phyloP scores from a whole-genome alignment of 2,329 filamentous ascomycete genomes.

The Fusarium oligoseptatum region DNA sequence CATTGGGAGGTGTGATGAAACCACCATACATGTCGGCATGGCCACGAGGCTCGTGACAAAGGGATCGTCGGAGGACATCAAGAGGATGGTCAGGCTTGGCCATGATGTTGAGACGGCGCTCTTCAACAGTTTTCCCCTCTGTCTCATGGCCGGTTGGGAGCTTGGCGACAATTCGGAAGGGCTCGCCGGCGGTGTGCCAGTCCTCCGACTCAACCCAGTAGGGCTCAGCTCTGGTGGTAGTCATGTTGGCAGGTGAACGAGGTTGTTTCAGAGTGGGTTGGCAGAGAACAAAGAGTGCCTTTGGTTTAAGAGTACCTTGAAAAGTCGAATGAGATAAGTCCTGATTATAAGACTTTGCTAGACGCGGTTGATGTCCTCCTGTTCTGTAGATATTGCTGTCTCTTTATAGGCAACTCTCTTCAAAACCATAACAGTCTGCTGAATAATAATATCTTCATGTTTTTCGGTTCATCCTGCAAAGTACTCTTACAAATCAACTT shows the following conservation, averaged over 20 bases:
- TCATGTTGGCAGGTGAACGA: background rate
- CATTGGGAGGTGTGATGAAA: conserved; percentile 42
- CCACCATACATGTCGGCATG: conserved; percentile 46
- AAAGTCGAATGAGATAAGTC: background rate
- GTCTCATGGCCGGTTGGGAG: conserved; percentile 20
- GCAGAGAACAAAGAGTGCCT: background rate
- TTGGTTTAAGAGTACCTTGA: background rate
- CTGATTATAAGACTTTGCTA: background rate
- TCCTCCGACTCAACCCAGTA: background rate
- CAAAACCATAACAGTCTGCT: background rate
- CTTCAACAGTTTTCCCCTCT: conserved; percentile 1
- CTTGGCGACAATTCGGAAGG: conserved; percentile 41
- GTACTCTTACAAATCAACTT: background rate
- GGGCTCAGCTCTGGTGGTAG: background rate
- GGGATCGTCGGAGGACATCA: conserved; percentile 22
- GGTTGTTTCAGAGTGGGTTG: background rate
- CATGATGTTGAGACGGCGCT: conserved; percentile 4
- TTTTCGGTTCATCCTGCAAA: background rate
- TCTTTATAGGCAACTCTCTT: background rate
- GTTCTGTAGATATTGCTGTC: background rate
- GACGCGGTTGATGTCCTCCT: background rate
- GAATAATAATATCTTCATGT: background rate
- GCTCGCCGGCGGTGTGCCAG: conserved; percentile 38
- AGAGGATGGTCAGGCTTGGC: background rate
- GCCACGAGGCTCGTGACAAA: conserved; percentile 35